Conservation (phyloP, 2,329 filamentous ascomycete genomes). For the Neonectria magnoliae region DNA sequence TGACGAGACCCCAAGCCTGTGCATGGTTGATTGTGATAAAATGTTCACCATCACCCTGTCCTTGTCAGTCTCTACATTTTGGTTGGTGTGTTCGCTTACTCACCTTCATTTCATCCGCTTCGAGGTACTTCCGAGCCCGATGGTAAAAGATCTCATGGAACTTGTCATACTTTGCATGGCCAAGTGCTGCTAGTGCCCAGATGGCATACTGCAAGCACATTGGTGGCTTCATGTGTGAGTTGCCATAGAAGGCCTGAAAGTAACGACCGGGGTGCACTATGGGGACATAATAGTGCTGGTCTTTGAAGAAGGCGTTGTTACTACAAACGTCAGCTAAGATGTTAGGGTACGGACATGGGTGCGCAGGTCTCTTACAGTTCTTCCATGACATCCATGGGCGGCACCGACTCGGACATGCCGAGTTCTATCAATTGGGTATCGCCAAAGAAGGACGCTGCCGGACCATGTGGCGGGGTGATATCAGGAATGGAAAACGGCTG, state of each 20-base stretch:
- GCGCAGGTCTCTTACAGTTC: slow-evolving; percentile 71
- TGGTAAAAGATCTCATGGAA: slow-evolving; percentile 84
- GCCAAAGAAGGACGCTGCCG: slow-evolving; percentile 22
- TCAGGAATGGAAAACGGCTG: slow-evolving; percentile 30
- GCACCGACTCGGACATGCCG: slow-evolving; percentile 83
- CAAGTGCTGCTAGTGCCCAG: slow-evolving; percentile 81
- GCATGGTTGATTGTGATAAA: slow-evolving; percentile 83
- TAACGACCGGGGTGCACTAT: slow-evolving; percentile 83
- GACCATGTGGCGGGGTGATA: slow-evolving; percentile 21
- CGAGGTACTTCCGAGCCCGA: slow-evolving; percentile 82
- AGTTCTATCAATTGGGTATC: slow-evolving; percentile 71
- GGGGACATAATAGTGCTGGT: slow-evolving; percentile 76
- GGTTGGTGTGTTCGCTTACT: slow-evolving; percentile 9
- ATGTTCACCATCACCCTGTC: slow-evolving; percentile 76
- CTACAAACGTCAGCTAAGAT: slow-evolving; percentile 51
- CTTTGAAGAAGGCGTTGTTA: slow-evolving; percentile 79
- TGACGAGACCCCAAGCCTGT: slow-evolving; percentile 81
- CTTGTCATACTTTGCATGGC: slow-evolving; percentile 75
- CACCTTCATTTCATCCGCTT: slow-evolving; percentile 84
- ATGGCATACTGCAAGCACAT: slow-evolving; percentile 87
- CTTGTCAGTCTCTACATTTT: not conserved
- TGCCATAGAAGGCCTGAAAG: slow-evolving; percentile 75
- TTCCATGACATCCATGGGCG: slow-evolving; percentile 81
- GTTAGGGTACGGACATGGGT: not conserved
- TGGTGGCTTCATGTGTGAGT: slow-evolving; percentile 80